Evolutionary conservation across 2,329 filamentous ascomycete species (phyloP).

Genomic region (Mycogone perniciosa): DNA sequence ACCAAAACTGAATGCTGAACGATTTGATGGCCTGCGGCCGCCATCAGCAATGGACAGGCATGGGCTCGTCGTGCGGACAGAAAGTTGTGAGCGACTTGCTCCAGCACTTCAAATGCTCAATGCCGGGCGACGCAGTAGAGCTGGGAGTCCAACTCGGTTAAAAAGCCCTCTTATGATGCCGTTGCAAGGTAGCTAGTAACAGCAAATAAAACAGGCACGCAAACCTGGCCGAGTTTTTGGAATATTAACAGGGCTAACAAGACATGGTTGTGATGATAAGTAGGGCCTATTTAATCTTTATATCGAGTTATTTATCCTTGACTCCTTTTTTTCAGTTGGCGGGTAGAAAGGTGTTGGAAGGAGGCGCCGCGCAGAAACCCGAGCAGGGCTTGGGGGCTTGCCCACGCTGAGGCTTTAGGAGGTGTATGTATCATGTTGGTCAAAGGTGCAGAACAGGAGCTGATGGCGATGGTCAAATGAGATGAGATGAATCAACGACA

Average conservation of each 20-base stretch:
- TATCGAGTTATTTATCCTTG: too few relatives aligned
- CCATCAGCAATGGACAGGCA: constrained; percentile 53
- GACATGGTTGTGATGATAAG: neutral
- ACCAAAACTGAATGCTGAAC: constrained; percentile 51
- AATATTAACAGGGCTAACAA: neutral
- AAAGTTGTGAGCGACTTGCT: constrained; percentile 74
- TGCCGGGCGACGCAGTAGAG: constrained; percentile 51
- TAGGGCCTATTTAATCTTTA: neutral
- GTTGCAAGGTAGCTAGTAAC: neutral
- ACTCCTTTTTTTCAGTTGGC: too few relatives aligned
- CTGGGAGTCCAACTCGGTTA: constrained; percentile 50
- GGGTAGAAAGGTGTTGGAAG: too few relatives aligned
- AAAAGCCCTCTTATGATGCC: constrained; percentile 48
- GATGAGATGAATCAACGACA: too few relatives aligned
- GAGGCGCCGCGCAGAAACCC: too few relatives aligned
- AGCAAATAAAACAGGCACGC: neutral
- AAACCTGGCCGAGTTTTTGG: neutral
- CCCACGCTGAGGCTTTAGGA: too few relatives aligned
- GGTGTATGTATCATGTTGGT: too few relatives aligned
- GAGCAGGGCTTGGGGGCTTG: too few relatives aligned
- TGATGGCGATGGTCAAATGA: too few relatives aligned
- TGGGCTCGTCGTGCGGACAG: constrained; percentile 73
- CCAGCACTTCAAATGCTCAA: constrained; percentile 49
- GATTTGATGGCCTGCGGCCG: constrained; percentile 41
- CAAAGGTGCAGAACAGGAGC: too few relatives aligned